Percentiles rank a stretch among this genome's conserved stretches.
These are phyloP conservation scores for Theileria equi DNA, from an alignment of 169 alveolate genomes.

Conservation along the genomic window DNA sequence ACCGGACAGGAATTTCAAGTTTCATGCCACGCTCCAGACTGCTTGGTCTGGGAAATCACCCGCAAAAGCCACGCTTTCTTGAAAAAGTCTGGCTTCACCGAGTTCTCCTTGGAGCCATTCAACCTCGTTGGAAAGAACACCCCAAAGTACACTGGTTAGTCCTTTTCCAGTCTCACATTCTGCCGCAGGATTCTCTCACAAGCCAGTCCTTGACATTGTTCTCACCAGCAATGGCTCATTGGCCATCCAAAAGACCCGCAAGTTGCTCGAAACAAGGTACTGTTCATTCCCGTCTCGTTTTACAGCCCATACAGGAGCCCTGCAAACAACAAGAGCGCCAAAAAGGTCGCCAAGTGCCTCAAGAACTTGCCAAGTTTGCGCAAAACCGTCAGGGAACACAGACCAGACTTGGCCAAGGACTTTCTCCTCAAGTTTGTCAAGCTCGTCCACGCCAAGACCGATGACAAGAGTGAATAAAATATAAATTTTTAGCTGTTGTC, in stretches of 20 bases:
- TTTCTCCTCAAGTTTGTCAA: constrained; percentile 13
- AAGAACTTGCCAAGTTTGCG: not conserved
- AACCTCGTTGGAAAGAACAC: constrained; percentile 32
- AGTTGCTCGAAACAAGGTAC: constrained; percentile 12
- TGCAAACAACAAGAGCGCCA: constrained; percentile 3
- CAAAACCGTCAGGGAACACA: constrained; percentile 1
- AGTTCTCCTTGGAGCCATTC: constrained; percentile 30
- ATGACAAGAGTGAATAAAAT: constrained; percentile 37
- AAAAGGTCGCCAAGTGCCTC: constrained; percentile 16
- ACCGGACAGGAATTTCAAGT: not conserved
- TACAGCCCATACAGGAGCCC: constrained; percentile 19
- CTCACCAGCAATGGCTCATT: constrained; percentile 20
- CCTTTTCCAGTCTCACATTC: not conserved
- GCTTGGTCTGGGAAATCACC: constrained; percentile 53
- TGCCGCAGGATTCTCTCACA: constrained; percentile 26
- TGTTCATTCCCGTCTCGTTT: not conserved
- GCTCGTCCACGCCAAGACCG: constrained; percentile 22
- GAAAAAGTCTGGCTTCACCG: constrained; percentile 10
- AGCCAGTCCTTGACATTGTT: constrained; percentile 14
- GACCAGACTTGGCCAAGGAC: constrained; percentile 26
- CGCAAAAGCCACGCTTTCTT: constrained; percentile 36
- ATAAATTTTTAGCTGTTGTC: no score
- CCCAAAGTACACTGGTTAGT: constrained; percentile 41
- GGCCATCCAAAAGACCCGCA: not conserved
- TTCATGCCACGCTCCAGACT: constrained; percentile 39